Evolutionary conservation across 495 filamentous ascomycete genomes (phyloP).

Genomic region (Acidomyces sp.): DNA sequence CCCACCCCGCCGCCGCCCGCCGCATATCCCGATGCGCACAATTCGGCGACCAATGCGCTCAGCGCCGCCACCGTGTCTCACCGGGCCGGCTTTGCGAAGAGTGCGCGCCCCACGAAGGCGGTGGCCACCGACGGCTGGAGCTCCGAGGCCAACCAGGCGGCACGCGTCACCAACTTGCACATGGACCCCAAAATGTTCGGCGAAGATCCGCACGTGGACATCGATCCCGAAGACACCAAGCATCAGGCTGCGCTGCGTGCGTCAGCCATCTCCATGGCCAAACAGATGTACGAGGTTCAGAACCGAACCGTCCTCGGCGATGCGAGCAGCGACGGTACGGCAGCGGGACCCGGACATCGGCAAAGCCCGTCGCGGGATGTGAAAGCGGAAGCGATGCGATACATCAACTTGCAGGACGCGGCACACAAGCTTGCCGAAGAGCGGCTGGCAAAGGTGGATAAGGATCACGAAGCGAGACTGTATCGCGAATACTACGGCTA

Average conservation of each 20-base stretch:
- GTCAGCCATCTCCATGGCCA: slow-evolving; percentile 77
- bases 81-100: slow-evolving; percentile 25
- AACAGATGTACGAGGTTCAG: slow-evolving; percentile 54
- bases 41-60: slow-evolving; percentile 49
- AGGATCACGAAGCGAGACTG: slow-evolving; percentile 46
- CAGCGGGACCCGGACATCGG: no score
- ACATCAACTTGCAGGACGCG: slow-evolving; percentile 61
- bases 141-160: slow-evolving; percentile 40
- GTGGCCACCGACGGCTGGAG: slow-evolving; percentile 16
- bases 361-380: slow-evolving; percentile 26
- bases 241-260: slow-evolving; percentile 59
- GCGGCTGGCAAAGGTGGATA: slow-evolving; percentile 58
- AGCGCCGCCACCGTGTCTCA: slow-evolving; percentile 53
- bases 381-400: slow-evolving; percentile 33
- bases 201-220: slow-evolving; percentile 55
- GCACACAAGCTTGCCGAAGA: slow-evolving; percentile 75
- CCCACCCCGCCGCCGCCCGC: slow-evolving; percentile 34
- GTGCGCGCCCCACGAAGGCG: slow-evolving; percentile 1
- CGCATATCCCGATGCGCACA: slow-evolving; percentile 43
- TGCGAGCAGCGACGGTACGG: slow-evolving; percentile 28
- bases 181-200: slow-evolving; percentile 55
- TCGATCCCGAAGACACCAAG: slow-evolving; percentile 60
- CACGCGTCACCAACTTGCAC: slow-evolving; percentile 43
- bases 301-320: slow-evolving; percentile 12
- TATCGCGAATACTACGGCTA: slow-evolving; percentile 64